Evolutionary conservation across 768 basidiomycete genomes (phyloP), one percentile per base, ranked within the genome.

Genomic region (Exidia glandulosa): DNA sequence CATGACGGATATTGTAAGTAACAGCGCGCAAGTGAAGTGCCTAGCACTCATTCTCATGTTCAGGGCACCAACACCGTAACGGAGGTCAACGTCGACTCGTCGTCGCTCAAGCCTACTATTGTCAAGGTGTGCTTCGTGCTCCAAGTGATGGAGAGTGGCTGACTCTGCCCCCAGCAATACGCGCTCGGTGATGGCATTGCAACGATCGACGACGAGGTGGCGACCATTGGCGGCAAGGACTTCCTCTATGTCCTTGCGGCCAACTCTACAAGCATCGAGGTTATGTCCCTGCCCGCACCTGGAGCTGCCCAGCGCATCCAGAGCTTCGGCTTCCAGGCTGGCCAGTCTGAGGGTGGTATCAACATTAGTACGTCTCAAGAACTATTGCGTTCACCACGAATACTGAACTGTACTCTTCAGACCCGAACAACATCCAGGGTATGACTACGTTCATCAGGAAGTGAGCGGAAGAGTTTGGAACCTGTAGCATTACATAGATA

Each of bases 71-170:
- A 66, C 76, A 58, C 34, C 23, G 68, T 73, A 45, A 80, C 78
- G 0, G 80, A 81, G 68, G 74, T 79, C 41, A 71, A 73, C 50
- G 72, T 82, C 50, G 75, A 78, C 65, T 34, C 34, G 41, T 67
- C 70, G 61, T 76, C 78, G 61, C 71, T 81, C 32, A 72, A 73
- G 59, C 75, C 71, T 3, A 69, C 71, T n/a, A 74, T 81, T 45
- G 77, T 79, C 47, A 76, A 75, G 70, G 76, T 74, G 32, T 23
- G 66, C 64, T 7, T 1, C 2, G 3, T 52, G 19, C 10, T 25
- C 2, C 5, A 30, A 2, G 16, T 54, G 25, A 2, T 31, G 30
- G 12, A 12, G 3, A 12, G 16, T 23, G 1, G 0, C 16, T 45
- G 41, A 5, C 1, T 12, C 41, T 45, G 41, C 16, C 41, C 1